Evolutionary conservation across 352 stramenopile genomes (phyloP), one percentile per base, ranked within the genome.

Genomic region (Phytophthora kernoviae): DNA sequence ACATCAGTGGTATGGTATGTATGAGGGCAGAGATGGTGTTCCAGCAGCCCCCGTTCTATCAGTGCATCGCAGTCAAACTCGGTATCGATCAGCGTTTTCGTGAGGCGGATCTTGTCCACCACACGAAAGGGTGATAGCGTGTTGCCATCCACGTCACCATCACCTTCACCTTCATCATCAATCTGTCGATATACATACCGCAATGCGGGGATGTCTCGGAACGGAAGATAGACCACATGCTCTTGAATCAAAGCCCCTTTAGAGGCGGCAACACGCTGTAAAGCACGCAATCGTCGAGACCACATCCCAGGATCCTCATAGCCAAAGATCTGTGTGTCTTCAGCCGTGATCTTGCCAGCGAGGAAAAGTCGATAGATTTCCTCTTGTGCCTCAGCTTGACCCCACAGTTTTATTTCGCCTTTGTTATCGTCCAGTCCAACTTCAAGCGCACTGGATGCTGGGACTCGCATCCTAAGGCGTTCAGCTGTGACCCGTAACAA

Each of bases 31-130:
- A 79, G 65, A 45, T 91, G 84, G 40, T 85, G 77, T 6, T 44
- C 44, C 17, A 93, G 67, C 17, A 91, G 58, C 12, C 61, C 43
- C 7, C 72, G 63, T 41, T 86, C 61, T 27, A 83, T 57, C 17
- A 93, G 75, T 24, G 80, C 68, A 17, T 91, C 81, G 34, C 77
- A 89, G 62, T 93, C 79, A 46, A 92, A 90, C 55, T 91, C 74
- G 15, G 64, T 64, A 50, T 92, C 84, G 26, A 93, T 64, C 27
- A 91, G 70, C 2, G 72, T 70, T 51, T 91, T 91, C 4, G 82
- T 89, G 12, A 93, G 64, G 0, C 79, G 82, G 54, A 92, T 91
- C 62, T 90, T 89, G 71, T 91, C 84, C 14, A 84, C 82, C 12
- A 84, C 60, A 6, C 84, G 84, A 44, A 93, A 92, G n/a, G 81